A percentile compares a stretch with the other conserved stretches of the same genome.
phyloP scores from a whole-genome alignment of 176 grass and related monocot genomes.

The Lolium multiflorum region DNA sequence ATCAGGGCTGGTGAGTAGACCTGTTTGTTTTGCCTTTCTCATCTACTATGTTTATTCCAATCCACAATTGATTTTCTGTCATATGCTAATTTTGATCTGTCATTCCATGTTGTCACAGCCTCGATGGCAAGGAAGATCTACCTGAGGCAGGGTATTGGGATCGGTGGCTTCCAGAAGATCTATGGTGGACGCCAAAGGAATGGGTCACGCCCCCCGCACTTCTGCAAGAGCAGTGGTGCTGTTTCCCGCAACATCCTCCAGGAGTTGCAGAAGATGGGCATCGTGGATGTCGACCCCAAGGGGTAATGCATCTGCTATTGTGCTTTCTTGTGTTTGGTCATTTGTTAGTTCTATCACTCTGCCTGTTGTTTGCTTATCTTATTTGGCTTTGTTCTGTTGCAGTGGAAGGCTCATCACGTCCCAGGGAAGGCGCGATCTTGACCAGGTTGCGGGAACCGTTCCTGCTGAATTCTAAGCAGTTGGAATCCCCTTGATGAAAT shows the following conservation, averaged over 20 bases:
- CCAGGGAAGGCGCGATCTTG: constrained; percentile 78
- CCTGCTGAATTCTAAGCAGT: constrained; percentile 42
- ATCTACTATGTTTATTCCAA: neutral
- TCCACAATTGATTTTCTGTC: neutral
- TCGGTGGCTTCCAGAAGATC: constrained; percentile 83
- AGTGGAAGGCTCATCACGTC: constrained; percentile 80
- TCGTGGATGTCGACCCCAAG: constrained; percentile 68
- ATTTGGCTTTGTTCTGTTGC: constrained; percentile 4
- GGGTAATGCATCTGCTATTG: constrained; percentile 50
- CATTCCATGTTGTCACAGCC: constrained; percentile 35
- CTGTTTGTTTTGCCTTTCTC: neutral
- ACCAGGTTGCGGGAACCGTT: constrained; percentile 71
- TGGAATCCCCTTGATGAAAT: neutral
- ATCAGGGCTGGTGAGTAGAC: constrained; percentile 67
- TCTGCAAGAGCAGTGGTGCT: constrained; percentile 83
- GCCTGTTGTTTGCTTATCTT: neutral
- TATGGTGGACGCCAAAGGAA: constrained; percentile 78
- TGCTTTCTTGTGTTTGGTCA: neutral
- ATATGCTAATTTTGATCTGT: neutral
- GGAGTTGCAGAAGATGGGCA: constrained; percentile 71
- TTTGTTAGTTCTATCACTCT: neutral
- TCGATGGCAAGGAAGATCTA: constrained; percentile 85
- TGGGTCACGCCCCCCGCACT: constrained; percentile 58
- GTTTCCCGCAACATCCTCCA: constrained; percentile 76
- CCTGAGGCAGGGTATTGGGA: constrained; percentile 76